Percentiles rank a stretch among this genome's conserved stretches.
These are phyloP conservation scores for Triangularia setosa DNA, from an alignment of 2,329 filamentous ascomycete species.

Conservation along the genomic window DNA sequence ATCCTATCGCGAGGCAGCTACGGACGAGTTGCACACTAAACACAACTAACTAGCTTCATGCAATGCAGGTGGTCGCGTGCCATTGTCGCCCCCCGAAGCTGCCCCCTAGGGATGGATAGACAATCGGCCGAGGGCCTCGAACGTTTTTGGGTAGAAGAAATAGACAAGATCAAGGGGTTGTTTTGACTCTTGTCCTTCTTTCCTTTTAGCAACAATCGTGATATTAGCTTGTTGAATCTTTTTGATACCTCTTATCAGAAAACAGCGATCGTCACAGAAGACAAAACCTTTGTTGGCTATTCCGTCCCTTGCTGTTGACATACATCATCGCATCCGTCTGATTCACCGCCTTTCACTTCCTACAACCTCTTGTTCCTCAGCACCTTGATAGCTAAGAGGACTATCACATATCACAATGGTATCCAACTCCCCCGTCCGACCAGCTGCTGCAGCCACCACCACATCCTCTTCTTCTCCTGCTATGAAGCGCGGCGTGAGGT, in stretches of 20 bases:
- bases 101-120: not conserved
- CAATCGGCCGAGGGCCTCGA: not conserved
- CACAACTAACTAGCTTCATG: not conserved
- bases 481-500: not conserved
- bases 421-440: not conserved
- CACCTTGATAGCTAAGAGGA: not conserved
- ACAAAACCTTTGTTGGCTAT: not conserved
- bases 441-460: not conserved
- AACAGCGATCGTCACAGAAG: no score
- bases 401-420: not conserved
- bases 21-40: not conserved
- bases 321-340: not conserved
- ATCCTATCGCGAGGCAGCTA: not conserved
- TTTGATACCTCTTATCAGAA: no score
- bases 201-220: no score
- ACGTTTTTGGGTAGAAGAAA: not conserved
- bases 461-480: not conserved
- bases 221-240: not conserved
- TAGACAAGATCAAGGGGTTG: not conserved
- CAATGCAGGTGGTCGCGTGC: not conserved
- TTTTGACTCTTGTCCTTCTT: not conserved
- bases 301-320: not conserved
- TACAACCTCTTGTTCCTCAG: no score
- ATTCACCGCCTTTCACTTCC: not conserved
- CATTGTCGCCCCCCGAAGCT: not conserved